Evolutionary conservation across 768 basidiomycete genomes (phyloP), one percentile per base, ranked within the genome.

Genomic region (Pisolithus marmoratus): DNA sequence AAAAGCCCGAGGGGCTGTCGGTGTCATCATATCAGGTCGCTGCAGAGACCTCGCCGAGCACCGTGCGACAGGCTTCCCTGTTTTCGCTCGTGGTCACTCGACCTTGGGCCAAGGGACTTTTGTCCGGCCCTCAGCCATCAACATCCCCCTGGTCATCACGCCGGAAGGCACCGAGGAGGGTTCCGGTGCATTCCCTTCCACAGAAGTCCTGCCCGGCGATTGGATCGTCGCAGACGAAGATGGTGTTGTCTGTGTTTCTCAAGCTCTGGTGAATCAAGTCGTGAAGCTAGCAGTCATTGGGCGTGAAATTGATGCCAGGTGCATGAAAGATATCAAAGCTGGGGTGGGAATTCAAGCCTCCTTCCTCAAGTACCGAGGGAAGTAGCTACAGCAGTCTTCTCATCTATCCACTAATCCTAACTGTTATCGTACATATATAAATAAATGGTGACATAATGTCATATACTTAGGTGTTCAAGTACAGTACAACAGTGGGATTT

Each of bases 51-150:
- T 93, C 12, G 74, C 77, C 5, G 94, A 95, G 68, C 88, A 90
- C 59, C 78, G 83, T 38, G 70, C 71, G 5, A 72, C 82, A 8
- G 70, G 69, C 4, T 92, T 95, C 61, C 86, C 90, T 0, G 87
- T 95, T 27, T 96, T 87, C 64, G 84, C 90, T 8, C 76, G 87
- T 31, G 83, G 84, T 0, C 83, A 83, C 55, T 92, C 90, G 5
- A 94, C 91, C 0, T 74, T 95, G 11, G 94, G 94, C 20, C 90
- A 92, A 69, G 81, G 82, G 8, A 81, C 89, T 7, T 94, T 90
- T 64, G 88, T 89, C 2, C 82, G 92, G 5, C 85, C 89, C 0
- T 85, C 89, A 1, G 82, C 81, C 43, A 72, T 93, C 55, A 84
- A 90, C 54, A 70, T 88, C 2, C 78, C 90, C 0, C 78, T 87